phyloP scores from a whole-genome alignment of 139 green algal species.

The Micractinium conductrix region DNA sequence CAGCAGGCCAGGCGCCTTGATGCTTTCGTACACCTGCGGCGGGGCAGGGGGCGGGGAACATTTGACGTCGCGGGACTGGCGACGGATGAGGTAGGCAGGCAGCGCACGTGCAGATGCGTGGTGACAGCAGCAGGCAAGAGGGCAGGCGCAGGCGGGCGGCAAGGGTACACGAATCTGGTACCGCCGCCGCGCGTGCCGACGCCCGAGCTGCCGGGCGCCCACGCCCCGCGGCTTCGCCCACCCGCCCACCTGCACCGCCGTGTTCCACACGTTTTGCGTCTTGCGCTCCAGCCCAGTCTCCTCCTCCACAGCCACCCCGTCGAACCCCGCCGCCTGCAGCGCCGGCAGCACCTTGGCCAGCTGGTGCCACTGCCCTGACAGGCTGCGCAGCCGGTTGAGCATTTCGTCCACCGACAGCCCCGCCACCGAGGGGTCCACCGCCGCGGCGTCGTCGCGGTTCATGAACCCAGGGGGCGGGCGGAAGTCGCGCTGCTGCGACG shows the following conservation, averaged over 20 bases:
- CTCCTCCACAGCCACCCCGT: slow-evolving; percentile 62
- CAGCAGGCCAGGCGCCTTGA: slow-evolving; percentile 49
- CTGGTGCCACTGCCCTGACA: slow-evolving; percentile 71
- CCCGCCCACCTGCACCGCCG: slow-evolving; percentile 40
- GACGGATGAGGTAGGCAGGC: too few species aligned
- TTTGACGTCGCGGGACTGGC: too few species aligned
- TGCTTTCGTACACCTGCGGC: slow-evolving; percentile 68
- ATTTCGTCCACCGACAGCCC: slow-evolving; percentile 45
- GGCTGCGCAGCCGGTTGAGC: slow-evolving; percentile 55
- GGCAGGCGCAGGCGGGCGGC: too few species aligned
- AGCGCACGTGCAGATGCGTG: too few species aligned
- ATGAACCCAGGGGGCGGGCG: slow-evolving; percentile 84
- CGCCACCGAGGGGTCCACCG: neutral
- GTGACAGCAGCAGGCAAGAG: too few species aligned
- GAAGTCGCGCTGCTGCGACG: slow-evolving; percentile 53
- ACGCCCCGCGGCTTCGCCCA: neutral
- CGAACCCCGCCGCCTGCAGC: slow-evolving; percentile 63
- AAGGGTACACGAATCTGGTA: too few species aligned
- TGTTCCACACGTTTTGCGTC: slow-evolving; percentile 71
- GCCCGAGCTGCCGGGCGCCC: too few species aligned
- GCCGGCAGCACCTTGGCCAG: slow-evolving; percentile 73
- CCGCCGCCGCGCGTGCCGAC: too few species aligned
- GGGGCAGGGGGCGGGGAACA: neutral
- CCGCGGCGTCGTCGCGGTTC: slow-evolving; percentile 48
- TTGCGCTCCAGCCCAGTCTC: slow-evolving; percentile 71